Evolutionary conservation across 306 rosid species (phyloP), one percentile per base, ranked within the genome.

Genomic region (Sphenostylis stenocarpa): DNA sequence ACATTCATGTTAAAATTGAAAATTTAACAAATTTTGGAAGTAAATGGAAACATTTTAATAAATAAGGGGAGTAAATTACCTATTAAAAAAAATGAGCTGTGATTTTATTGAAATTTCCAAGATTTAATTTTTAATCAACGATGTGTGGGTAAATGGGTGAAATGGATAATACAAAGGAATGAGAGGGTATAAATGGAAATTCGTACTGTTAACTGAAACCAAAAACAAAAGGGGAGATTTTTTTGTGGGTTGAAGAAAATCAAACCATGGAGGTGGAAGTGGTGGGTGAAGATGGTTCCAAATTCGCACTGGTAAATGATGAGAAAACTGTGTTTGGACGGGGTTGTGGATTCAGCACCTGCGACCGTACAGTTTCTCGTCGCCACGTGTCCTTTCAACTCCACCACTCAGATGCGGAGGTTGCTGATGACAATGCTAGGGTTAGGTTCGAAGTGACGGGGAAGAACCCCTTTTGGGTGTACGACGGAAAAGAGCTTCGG

Each of bases 381-480:
- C 86, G 81, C 16, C 97, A 94, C 71, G 79, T 91, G 67, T 72
- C 56, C 21, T 72, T 93, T 76, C 77, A 87, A 80, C 28, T 67
- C 24, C 17, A 74, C 45, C 17, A 29, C 17, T n/a, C 69, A 6
- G 68, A 52, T 0, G 31, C 86, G 16, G 85, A 72, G 47, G 41
- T 80, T 65, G 53, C 9, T 48, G 16, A 48, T 48, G 57, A 84
- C 58, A 61, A 60, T 63, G 58, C 84, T 55, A 66, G 70, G 84
- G 91, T 88, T 82, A 90, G 83, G 24, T 94, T 94, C 71, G 82
- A 89, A 80, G 97, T 90, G 20, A 72, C 82, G 4, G 98, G 96
- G 67, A 85, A 72, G 72, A 94, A 94, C 71, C 98, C 97, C 72
- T 47, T 94, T 70, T 94, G 96, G 97, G 88, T 91, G 20, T 68